Base-by-base conservation (phyloP, 768 basidiomycete species). In the Trametes punicea region DNA sequence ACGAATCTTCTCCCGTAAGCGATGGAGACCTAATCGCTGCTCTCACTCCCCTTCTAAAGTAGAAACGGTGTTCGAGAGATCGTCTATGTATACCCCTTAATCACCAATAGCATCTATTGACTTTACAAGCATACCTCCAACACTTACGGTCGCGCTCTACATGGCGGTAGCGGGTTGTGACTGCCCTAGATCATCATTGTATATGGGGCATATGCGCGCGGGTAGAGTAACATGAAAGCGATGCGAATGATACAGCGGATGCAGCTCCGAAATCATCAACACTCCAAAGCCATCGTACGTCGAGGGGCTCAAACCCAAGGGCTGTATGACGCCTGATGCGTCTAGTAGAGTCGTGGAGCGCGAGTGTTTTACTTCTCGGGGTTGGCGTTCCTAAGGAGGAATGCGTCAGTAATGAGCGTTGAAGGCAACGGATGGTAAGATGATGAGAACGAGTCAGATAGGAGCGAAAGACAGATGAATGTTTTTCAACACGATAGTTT, bases 381-480 rank as follows among this genome's bases (percentile, higher is more conserved):
- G 65, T 73, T 73, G 48, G 72, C 66, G 63, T 73, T 73, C 72
- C 72, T 73, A 53, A 30, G 21, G 51, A 41, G 18, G 46, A 18
- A 16, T 25, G 45, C 11, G 61, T 67, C 21, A 70, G 59, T 26
- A 38, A 51, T 7, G 8, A 21, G 10, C 10, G 30, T 30, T 55
- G 20, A 33, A 9, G 30, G 13, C 33, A 3, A 11, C 29, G 41
- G 29, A 34, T 25, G 61, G 33, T 23, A 47, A 52, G 62, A 55
- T 60, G 50, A 16, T 27, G 67, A 60, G 62, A 59, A 73, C n/a
- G n/a, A n/a, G n/a, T 95, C 93, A 95, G 92, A 95, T 95, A 95
- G 93, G 92, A 95, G 93, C 93, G 93, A 95, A 95, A 95, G 93
- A 97, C 92, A 82, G 88, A 90, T 91, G 85, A 64, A 78, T 82